Evolutionary conservation across 768 basidiomycete genomes (phyloP), one percentile per base, ranked within the genome.

Genomic region (Harrya chromipes): DNA sequence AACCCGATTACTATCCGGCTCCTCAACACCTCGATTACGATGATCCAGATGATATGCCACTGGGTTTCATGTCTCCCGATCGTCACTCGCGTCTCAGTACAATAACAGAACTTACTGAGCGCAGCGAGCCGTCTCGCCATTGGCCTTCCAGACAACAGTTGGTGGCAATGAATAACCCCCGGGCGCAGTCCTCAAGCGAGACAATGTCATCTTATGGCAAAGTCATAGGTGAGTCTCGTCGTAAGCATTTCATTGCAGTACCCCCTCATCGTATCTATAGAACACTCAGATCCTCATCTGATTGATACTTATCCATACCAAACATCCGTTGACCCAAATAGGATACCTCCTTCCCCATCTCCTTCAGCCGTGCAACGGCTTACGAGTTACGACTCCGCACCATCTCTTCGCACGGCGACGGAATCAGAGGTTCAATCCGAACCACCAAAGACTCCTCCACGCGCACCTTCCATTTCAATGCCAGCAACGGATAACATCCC

Each of bases 51-150:
- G 70, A 70, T 37, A 52, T 66, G 44, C 68, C 72, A 44, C 59
- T 68, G 45, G 70, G 70, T 38, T 65, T 69, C 12, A 59, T 56
- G 64, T 59, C 62, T 35, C 62, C 64, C 9, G 56, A 61, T 56
- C 66, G 55, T 14, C 44, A 56, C 44, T 67, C 71, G 27, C 72
- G 70, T 46, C 68, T 87, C 50, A 84, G 79, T 50, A 85, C 82
- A 4, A 90, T 90, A 51, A 74, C 78, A 20, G 87, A 90, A 67
- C 69, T 65, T 40, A 83, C 85, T 14, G 87, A 89, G 61, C 74
- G 74, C 29, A 82, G 85, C 31, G 84, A 83, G 53, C 70, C 74
- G 31, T 79, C 81, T 13, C 73, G 75, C 14, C 70, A 72, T 36
- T 77, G 76, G 72, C 72, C 73, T 24, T 70, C 74, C 24, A 68